Base-by-base conservation (phyloP, 1,284 basidiomycete genomes). In the Cronartium ribicola region DNA sequence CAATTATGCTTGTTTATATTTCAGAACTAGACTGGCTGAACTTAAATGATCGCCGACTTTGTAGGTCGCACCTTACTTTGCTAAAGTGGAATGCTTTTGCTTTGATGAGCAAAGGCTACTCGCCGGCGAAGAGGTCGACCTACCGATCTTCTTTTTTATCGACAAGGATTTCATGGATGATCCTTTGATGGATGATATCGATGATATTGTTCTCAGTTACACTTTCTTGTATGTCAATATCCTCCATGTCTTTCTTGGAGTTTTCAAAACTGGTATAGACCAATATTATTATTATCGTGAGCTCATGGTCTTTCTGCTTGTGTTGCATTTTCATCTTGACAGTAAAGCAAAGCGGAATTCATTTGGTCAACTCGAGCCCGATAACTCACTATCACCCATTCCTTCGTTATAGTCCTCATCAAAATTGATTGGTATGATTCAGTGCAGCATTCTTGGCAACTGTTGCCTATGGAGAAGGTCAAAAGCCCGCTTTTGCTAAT, bases 1-100 rank as follows among this genome's bases (percentile, higher is more conserved):
- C n/a, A n/a, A n/a, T n/a, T n/a, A n/a, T n/a, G n/a, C n/a, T n/a
- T n/a, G n/a, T n/a, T n/a, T 83, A 5, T 8, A 64, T 44, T 43
- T 57, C 44, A 36, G 20, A 51, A 29, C 40, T 41, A 63, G 57
- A 4, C 29, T 11, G 13, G n/a, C n/a, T n/a, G n/a, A n/a, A n/a
- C n/a, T 55, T 55, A 20, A 20, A 17, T 55, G 14, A 20, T 55
- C n/a, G n/a, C 1, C 17, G 29, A 67, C 1, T 39, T 41, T 10
- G 8, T 36, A 97, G 92, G 88, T 98, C 78, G 96, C 96, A 5
- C 94, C 95, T 0, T 98, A 98, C 82, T 99, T 99, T 81, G 92
- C 94, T 74, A 99, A 99, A 84, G 94, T 98, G 7, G 96, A 99
- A 82, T 99, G 96, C 79, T 99, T 99, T 85, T 99, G 96, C 83